phyloP scores from a whole-genome alignment of 768 basidiomycete species.

The Lentinus brumalis region DNA sequence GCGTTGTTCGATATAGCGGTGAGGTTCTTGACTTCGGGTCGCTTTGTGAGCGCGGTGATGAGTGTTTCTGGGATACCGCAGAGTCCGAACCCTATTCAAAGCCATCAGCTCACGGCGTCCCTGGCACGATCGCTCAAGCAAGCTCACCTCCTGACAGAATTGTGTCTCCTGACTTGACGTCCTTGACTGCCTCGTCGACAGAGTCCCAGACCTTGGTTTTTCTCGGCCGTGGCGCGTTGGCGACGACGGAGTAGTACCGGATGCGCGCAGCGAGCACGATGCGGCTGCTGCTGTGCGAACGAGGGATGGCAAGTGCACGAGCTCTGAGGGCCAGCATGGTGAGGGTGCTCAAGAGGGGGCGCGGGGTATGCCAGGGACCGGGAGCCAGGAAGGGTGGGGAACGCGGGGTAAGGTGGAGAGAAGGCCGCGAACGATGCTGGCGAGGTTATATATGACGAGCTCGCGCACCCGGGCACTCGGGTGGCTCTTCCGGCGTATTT shows the following conservation, averaged over 20 bases:
- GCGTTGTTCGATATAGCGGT: constrained; percentile 89
- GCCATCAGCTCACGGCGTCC: not conserved
- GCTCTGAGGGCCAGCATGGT: constrained; percentile 22
- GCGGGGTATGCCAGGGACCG: constrained; percentile 15
- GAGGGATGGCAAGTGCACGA: constrained; percentile 18
- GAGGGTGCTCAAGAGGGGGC: not conserved
- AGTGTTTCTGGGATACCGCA: constrained; percentile 91
- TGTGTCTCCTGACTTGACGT: constrained; percentile 76
- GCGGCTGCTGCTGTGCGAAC: constrained; percentile 21
- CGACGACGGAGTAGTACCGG: constrained; percentile 29
- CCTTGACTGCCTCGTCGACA: constrained; percentile 78
- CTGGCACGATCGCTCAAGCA: not conserved
- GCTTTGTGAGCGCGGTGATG: constrained; percentile 71
- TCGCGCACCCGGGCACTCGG: not conserved
- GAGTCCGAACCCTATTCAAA: constrained; percentile 71
- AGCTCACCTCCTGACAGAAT: constrained; percentile 77
- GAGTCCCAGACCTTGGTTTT: constrained; percentile 71
- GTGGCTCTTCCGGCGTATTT: constrained; percentile 19
- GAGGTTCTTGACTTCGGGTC: constrained; percentile 67
- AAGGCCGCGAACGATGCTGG: constrained; percentile 2
- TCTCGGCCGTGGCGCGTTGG: constrained; percentile 32
- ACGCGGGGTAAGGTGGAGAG: constrained; percentile 18
- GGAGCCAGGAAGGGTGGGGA: not conserved
- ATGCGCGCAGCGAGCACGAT: constrained; percentile 21
- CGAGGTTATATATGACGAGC: constrained; percentile 2